A percentile compares a stretch with the other conserved stretches of the same genome.
Conservation (phyloP, 768 basidiomycete species). For the Mycena sanguinolenta region DNA sequence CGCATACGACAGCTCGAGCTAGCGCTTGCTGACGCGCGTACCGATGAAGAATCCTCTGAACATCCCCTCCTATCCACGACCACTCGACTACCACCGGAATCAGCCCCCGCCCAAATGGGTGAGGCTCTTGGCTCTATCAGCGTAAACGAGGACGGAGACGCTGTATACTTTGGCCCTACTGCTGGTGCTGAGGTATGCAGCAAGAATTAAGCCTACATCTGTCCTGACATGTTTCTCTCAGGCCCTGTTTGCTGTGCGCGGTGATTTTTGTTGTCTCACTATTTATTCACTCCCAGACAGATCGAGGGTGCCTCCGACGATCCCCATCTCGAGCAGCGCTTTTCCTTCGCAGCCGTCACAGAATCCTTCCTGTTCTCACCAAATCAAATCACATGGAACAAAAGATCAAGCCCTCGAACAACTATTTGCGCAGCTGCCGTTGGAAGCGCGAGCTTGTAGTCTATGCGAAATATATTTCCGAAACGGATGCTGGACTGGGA, state of each 20-base stretch:
- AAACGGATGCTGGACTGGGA: slow-evolving; percentile 57
- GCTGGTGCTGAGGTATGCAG: slow-evolving; percentile 59
- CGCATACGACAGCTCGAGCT: slow-evolving; percentile 59
- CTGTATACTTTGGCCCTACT: slow-evolving; percentile 64
- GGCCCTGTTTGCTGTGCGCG: slow-evolving; percentile 29
- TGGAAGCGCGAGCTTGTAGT: slow-evolving; percentile 54
- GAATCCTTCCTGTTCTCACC: slow-evolving; percentile 45
- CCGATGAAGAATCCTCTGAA: not conserved
- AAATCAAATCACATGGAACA: slow-evolving; percentile 36
- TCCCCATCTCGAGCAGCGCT: not conserved
- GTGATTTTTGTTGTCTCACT: no score
- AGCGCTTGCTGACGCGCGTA: slow-evolving; percentile 49
- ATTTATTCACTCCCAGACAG: slow-evolving; percentile 8
- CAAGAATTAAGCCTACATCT: not conserved
- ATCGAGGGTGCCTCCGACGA: slow-evolving; percentile 22
- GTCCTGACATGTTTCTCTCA: not conserved
- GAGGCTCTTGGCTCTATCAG: slow-evolving; percentile 62
- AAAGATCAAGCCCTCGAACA: slow-evolving; percentile 39
- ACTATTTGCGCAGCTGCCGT: slow-evolving; percentile 46
- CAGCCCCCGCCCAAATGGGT: slow-evolving; percentile 37
- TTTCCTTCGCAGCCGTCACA: slow-evolving; percentile 28
- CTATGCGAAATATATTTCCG: slow-evolving; percentile 61
- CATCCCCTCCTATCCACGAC: slow-evolving; percentile 18
- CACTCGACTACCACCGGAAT: not conserved
- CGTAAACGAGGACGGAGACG: slow-evolving; percentile 56